phyloP scores from a whole-genome alignment of 192 early-diverging fungal species.

The Podila clonocystis region DNA sequence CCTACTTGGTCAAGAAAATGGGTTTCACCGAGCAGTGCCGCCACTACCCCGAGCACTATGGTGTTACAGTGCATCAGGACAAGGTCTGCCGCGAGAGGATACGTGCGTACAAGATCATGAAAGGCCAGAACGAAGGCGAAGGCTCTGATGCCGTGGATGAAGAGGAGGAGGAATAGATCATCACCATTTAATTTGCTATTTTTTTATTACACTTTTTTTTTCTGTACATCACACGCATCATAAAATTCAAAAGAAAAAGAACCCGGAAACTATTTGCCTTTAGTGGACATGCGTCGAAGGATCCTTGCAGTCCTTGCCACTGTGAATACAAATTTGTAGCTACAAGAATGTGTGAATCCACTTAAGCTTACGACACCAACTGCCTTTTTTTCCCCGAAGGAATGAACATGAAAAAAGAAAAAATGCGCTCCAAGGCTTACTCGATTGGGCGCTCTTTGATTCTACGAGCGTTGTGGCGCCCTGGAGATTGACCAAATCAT shows the following conservation, averaged over 20 bases:
- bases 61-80: constrained; percentile 60
- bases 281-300: not conserved
- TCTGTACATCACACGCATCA: not conserved
- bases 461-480: constrained; percentile 49
- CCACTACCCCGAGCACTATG: constrained; percentile 56
- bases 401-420: too few relatives aligned
- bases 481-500: constrained; percentile 20
- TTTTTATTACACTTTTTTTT: not conserved
- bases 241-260: not conserved
- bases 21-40: constrained; percentile 43
- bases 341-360: too few relatives aligned
- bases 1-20: constrained; percentile 54
- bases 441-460: constrained; percentile 10
- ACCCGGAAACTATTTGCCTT: not conserved
- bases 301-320: too few relatives aligned
- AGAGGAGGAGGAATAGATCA: not conserved
- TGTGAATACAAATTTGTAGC: too few relatives aligned
- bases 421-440: too few relatives aligned
- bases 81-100: constrained; percentile 55
- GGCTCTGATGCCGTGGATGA: not conserved
- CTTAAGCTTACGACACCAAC: too few relatives aligned
- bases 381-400: too few relatives aligned
- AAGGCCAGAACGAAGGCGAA: constrained; percentile 12
- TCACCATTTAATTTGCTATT: not conserved
- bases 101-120: constrained; percentile 49